Evolutionary conservation across 139 green algal genomes (phyloP).

Genomic region (Chlorella sp.): DNA sequence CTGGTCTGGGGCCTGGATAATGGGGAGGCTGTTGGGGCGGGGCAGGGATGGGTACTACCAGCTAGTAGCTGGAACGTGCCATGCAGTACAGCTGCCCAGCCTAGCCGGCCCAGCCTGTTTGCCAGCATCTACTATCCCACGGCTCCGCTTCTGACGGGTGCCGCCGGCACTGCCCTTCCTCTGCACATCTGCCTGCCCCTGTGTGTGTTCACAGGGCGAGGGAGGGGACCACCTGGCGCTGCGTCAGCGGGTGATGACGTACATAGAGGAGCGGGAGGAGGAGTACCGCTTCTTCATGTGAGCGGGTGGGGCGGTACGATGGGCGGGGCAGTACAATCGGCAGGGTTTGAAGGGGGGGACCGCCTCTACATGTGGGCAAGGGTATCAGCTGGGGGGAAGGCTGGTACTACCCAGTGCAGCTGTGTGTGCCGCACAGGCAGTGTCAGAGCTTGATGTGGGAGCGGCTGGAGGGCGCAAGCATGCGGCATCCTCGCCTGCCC

Average conservation of each 20-base stretch:
- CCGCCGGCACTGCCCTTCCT: no score
- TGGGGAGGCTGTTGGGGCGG: no score
- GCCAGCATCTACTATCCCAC: no score
- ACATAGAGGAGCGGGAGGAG: conserved; percentile 4
- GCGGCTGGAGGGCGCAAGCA: neutral
- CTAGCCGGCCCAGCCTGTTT: no score
- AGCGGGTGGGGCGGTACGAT: neutral
- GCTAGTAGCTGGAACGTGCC: no score
- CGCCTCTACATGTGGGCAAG: neutral
- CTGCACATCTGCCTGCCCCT: no score
- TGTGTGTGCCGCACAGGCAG: neutral
- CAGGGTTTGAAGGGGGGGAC: no score
- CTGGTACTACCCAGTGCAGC: neutral
- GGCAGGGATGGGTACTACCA: no score
- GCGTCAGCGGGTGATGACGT: conserved; percentile 6
- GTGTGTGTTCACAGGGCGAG: neutral
- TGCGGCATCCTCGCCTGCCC: neutral
- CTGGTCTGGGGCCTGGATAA: no score
- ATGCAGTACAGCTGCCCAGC: no score
- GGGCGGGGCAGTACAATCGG: neutral
- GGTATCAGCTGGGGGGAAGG: neutral
- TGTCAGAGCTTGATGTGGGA: neutral
- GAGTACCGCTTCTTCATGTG: conserved; percentile 35
- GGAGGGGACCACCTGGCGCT: conserved; percentile 14
- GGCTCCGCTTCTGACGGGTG: no score